phyloP scores from a whole-genome alignment of 2,329 filamentous ascomycete genomes.

The Ophiostoma angusticollis region DNA sequence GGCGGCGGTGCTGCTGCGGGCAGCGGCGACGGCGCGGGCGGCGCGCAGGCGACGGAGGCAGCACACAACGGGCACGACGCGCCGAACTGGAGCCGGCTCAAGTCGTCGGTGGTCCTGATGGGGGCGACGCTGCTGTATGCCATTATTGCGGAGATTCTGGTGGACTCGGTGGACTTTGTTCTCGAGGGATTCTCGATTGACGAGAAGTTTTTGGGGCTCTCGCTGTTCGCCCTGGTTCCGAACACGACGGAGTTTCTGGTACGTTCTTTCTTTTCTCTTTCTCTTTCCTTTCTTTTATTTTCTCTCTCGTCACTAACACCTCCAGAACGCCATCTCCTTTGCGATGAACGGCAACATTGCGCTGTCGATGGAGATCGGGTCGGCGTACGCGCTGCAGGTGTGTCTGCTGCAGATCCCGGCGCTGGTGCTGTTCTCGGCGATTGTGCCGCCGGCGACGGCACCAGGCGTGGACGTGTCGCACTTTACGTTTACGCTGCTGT shows the following conservation, averaged over 20 bases:
- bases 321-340: slow-evolving; percentile 89
- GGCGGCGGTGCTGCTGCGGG: neutral
- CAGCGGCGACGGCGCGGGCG: neutral
- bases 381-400: slow-evolving; percentile 90
- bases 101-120: slow-evolving; percentile 81
- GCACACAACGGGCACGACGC: slow-evolving; percentile 73
- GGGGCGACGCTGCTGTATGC: slow-evolving; percentile 85
- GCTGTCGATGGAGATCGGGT: slow-evolving; percentile 96
- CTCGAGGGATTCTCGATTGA: slow-evolving; percentile 81
- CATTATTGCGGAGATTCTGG: slow-evolving; percentile 92
- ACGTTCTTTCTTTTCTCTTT: slow-evolving; percentile 24
- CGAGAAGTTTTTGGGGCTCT: slow-evolving; percentile 95
- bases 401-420: slow-evolving; percentile 90
- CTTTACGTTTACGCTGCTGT: slow-evolving; percentile 75
- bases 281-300: neutral
- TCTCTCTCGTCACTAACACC: slow-evolving; percentile 4
- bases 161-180: slow-evolving; percentile 95
- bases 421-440: slow-evolving; percentile 77
- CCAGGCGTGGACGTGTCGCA: slow-evolving; percentile 29
- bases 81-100: slow-evolving; percentile 91
- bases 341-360: slow-evolving; percentile 99
- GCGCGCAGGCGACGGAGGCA: slow-evolving; percentile 20
- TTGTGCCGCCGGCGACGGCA: slow-evolving; percentile 35
- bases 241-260: slow-evolving; percentile 97
- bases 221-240: slow-evolving; percentile 87